Evolutionary conservation across 495 filamentous ascomycete genomes (phyloP).

Genomic region (Aspergillus asperescens): DNA sequence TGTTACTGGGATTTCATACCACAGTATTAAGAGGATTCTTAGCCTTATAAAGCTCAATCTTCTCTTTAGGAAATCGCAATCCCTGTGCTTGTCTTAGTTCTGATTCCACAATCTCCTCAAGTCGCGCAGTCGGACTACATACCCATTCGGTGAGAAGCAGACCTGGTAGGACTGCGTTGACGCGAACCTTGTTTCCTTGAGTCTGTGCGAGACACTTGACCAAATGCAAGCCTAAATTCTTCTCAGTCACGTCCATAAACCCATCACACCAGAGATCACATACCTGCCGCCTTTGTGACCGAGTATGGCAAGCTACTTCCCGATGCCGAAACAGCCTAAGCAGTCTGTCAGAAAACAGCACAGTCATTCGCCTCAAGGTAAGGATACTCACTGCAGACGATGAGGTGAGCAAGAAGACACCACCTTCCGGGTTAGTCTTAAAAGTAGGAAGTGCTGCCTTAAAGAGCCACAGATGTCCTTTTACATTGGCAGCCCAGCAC

Average conservation of each 20-base stretch:
- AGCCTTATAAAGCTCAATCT: slow-evolving; percentile 32
- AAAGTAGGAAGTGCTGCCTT: slow-evolving; percentile 59
- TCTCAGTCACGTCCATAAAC: slow-evolving; percentile 5
- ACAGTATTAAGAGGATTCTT: slow-evolving; percentile 40
- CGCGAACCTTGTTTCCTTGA: slow-evolving; percentile 59
- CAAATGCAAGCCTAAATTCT: slow-evolving; percentile 51
- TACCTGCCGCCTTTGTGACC: slow-evolving; percentile 60
- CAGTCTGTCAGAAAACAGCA: background rate
- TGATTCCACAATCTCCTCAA: background rate
- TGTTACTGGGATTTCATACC: slow-evolving; percentile 25
- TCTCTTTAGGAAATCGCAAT: slow-evolving; percentile 38
- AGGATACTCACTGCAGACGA: slow-evolving; percentile 48
- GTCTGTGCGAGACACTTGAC: slow-evolving; percentile 67
- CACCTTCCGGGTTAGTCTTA: slow-evolving; percentile 63
- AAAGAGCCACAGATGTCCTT: slow-evolving; percentile 58
- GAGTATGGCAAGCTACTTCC: slow-evolving; percentile 63
- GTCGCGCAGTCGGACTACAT: slow-evolving; percentile 12
- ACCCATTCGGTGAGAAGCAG: slow-evolving; percentile 72
- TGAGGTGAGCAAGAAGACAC: slow-evolving; percentile 62
- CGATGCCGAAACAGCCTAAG: slow-evolving; percentile 38
- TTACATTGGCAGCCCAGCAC: slow-evolving; percentile 67
- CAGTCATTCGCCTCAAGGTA: background rate
- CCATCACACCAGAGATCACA: background rate
- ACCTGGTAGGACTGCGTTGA: slow-evolving; percentile 65
- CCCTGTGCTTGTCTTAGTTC: slow-evolving; percentile 31